Evolutionary conservation across 2,329 filamentous ascomycete species (phyloP).

Genomic region (Neopestalotiopsis clavispora): DNA sequence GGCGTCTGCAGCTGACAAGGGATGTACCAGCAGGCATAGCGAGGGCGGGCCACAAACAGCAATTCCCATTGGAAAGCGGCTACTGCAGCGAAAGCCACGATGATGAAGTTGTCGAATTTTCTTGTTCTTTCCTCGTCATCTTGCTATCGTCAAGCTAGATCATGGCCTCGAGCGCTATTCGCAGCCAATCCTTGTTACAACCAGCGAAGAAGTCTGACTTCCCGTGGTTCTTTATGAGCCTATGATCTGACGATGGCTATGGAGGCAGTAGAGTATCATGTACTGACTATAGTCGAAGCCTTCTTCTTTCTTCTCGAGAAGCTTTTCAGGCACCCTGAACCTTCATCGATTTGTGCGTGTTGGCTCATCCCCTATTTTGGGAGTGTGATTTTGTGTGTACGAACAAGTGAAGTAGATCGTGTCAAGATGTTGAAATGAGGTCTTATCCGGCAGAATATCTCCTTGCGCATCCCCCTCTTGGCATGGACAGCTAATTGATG

Average conservation of each 20-base stretch:
- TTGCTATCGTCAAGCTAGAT: constrained; percentile 82
- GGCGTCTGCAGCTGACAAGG: constrained; percentile 14
- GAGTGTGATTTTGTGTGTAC: constrained; percentile 28
- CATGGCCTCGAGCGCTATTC: constrained; percentile 66
- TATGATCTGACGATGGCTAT: constrained; percentile 53
- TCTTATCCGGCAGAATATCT: constrained; percentile 28
- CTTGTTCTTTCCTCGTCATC: constrained; percentile 48
- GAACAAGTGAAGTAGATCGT: constrained; percentile 28
- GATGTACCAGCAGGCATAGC: constrained; percentile 21
- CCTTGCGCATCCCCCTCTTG: constrained; percentile 24
- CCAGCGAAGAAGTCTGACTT: constrained; percentile 46
- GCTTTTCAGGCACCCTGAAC: constrained; percentile 29
- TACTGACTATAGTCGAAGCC: constrained; percentile 40
- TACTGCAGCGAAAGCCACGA: constrained; percentile 44
- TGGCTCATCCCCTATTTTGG: constrained; percentile 28
- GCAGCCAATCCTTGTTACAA: constrained; percentile 61
- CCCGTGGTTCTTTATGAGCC: constrained; percentile 48
- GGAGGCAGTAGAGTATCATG: constrained; percentile 41
- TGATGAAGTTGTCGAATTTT: constrained; percentile 52
- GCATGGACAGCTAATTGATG: constrained; percentile 28
- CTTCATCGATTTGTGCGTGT: constrained; percentile 22
- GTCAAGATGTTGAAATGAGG: constrained; percentile 31
- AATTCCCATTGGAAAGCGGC: constrained; percentile 42
- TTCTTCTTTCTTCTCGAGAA: constrained; percentile 27
- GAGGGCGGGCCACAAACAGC: constrained; percentile 36